Base-by-base conservation (phyloP, 192 early-diverging fungal genomes). In the Coemansia sp. region DNA sequence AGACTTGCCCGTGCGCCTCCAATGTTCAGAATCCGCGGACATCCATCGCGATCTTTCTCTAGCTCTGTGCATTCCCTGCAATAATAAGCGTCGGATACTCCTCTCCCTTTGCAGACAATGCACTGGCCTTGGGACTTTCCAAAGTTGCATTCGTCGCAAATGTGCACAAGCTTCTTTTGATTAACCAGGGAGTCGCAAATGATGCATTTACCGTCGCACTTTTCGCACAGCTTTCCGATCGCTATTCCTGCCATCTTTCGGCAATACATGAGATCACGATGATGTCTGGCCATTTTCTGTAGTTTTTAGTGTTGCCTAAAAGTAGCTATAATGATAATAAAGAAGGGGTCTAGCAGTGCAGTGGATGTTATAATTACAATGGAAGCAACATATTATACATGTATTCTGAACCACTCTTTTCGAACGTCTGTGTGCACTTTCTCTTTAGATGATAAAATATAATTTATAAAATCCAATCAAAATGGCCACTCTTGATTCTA, bases 131-230 rank as follows among this genome's bases (percentile, higher is more conserved):
- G 91, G 67, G 89, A 90, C 39, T 89, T 88, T 61, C 96, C 95
- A 79, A 93, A 98, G 85, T 98, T 98, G 85, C 94, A 96, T 76
- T 98, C 95, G 69, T 95, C 94, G 74, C 96, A 98, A 50, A 97
- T 92, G 54, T 90, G 90, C 11, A 97, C 96, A 44, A 92, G 65
- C 44, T 93, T 96, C 47, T 92, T 89, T 57, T 94, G 95, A 13
- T 92, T 85, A 18, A 98, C 96, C 65, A 95, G 92, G 78, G 93
- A 94, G 77, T 97, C 96, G 81, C 96, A 98, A 69, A 98, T 93
- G 13, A 97, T 92, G 70, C 96, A 98, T 83, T 89, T 91, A 66
- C 96, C 95, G 72, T 97, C 96, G 79, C 75, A 74, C 61, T 85
- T 84, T 67, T 79, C 71, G 50, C 81, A 85, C 15, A 83, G 69